Evolutionary conservation across 2,329 filamentous ascomycete species (phyloP), one percentile per base, ranked within the genome.

Genomic region (Cytospora schulzeri): DNA sequence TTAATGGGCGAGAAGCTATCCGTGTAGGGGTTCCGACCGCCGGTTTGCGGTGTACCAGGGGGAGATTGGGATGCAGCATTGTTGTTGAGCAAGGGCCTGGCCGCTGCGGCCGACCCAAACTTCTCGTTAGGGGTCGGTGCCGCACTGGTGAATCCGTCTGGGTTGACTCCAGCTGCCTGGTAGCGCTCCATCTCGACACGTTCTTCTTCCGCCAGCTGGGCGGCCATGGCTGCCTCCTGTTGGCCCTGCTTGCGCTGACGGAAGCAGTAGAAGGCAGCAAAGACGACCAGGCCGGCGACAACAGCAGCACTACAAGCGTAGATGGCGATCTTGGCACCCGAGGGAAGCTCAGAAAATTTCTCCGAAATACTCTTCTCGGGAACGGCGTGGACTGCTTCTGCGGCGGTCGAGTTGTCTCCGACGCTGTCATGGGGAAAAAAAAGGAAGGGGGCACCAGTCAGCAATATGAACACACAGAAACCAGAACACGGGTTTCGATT

Each of bases 321-420:
- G 53, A 89, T 74, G 59, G 78, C 85, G 2, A 79, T 77, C 75
- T 85, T 87, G 68, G 83, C 76, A 9, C 73, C 74, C 1, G 76
- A 67, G 3, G 85, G 77, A 11, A 89, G 79, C 1, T 76, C 78
- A 28, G 80, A 75, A 79, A 83, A 89, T 69, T 85, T 87, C 28
- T 88, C 77, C 7, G 78, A 72, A 0, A 84, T 64, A 0, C 82
- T 77, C 71, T 80, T 78, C 17, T 79, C 70, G 1, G 79, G 77
- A 17, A 74, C 67, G 24, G 71, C 72, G 65, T 76, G 73, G 69
- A 88, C 75, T 8, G 73, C 76, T 12, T 83, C 75, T 45, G 77
- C 73, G 14, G 80, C 80, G 2, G 83, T 86, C 1, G 86, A 88
- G 74, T 88, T 87, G 50, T 58, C 58, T 24, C 58, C 63, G 62